Base-by-base conservation (phyloP, 2,329 filamentous ascomycete genomes). In the Phaeosphaeria sp. region DNA sequence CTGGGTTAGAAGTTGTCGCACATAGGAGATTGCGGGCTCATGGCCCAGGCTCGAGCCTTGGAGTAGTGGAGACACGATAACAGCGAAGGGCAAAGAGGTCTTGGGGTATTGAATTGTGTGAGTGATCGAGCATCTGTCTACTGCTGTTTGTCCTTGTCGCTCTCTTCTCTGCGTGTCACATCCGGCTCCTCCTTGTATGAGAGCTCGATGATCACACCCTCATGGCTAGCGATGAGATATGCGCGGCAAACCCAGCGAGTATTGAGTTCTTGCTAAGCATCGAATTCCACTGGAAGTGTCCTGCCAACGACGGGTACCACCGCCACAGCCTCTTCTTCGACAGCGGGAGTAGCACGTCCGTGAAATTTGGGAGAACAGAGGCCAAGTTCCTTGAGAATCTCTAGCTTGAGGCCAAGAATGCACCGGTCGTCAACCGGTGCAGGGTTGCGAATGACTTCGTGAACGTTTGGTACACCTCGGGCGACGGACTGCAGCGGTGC, bases 371-470 rank as follows among this genome's bases (percentile, higher is more conserved):
- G 18, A 21, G 8, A 18, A 36, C 30, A 36, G 11, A 36, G 11
- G 11, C 30, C 30, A 3, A 36, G 6, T 6, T 3, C 6, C 15
- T 43, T 20, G 40, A 43, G n/a, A 11, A 18, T 6, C 6, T 6
- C 36, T 13, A 40, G 36, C 5, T 40, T 18, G 6, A 17, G 6
- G 15, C 15, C n/a, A 7, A 36, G 30, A 40, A 4, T 18, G 40
- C 40, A 43, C 15, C 11, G 3, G 20, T 18, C n/a, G 27, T 63
- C 53, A 22, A 69, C 59, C 1, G 70, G 70, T 3, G 61, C 61
- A 42, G 64, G 64, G 22, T 66, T 61, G 18, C 64, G 61, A 33
- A 61, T 63, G 13, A 65, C 52, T 49, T 58, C 51, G 13, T 59
- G 59, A 40, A 67, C 33, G 17, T 67, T 55, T 27, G 57, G 61